Conservation (phyloP, 768 basidiomycete species). For the Pulveroboletus sp. region DNA sequence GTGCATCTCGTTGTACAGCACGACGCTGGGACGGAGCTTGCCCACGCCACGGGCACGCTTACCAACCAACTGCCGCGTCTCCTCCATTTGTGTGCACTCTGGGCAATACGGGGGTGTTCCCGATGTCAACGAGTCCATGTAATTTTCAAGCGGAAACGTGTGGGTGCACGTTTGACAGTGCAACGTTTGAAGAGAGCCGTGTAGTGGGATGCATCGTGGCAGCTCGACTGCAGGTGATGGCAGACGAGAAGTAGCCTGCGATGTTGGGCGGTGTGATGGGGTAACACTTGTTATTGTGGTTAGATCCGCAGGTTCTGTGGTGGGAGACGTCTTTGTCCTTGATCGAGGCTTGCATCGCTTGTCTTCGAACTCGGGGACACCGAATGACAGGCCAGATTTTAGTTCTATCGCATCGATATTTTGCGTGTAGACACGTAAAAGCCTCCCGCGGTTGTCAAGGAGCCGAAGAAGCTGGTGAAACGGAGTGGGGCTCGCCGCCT, state of each 20-base stretch:
- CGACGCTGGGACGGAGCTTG: conserved; percentile 77
- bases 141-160: conserved; percentile 58
- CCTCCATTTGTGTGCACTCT: conserved; percentile 65
- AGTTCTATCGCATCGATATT: conserved; percentile 88
- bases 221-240: conserved; percentile 52
- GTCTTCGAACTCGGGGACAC: conserved; percentile 67
- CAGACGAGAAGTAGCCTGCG: conserved; percentile 34
- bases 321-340: conserved; percentile 36
- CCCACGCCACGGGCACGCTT: conserved; percentile 81
- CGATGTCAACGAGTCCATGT: conserved; percentile 53
- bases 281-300: conserved; percentile 11
- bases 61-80: conserved; percentile 64
- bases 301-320: conserved; percentile 12
- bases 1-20: conserved; percentile 87
- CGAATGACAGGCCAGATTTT: conserved; percentile 83
- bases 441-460: conserved; percentile 69
- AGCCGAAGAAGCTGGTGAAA: conserved; percentile 74
- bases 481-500: conserved; percentile 68
- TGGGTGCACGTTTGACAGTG: conserved; percentile 80
- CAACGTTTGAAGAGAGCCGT: conserved; percentile 76
- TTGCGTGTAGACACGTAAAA: conserved; percentile 88
- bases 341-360: conserved; percentile 51
- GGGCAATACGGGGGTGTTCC: conserved; percentile 76
- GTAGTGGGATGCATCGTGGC: conserved; percentile 84
- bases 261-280: conserved; percentile 12